Percentiles rank a stretch among this genome's conserved stretches.
Conservation (phyloP, 148 eudicot species). For the Rhododendron vialii region DNA sequence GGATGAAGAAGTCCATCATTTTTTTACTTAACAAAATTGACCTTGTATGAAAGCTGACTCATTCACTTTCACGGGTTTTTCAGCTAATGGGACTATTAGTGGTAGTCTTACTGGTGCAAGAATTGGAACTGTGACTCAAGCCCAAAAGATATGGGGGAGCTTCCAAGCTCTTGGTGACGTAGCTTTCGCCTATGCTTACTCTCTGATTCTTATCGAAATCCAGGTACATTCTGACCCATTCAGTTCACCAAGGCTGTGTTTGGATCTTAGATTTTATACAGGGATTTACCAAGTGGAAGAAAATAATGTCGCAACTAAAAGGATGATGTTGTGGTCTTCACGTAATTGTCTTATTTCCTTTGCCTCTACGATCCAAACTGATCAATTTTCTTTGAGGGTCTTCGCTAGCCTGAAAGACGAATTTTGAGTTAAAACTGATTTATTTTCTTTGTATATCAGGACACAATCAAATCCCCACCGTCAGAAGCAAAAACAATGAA, state of each 20-base stretch:
- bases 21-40: neutral
- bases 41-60: neutral
- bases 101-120: slow-evolving; percentile 51
- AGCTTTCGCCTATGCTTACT: slow-evolving; percentile 52
- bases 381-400: neutral
- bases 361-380: neutral
- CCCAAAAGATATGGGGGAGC: slow-evolving; percentile 52
- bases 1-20: neutral
- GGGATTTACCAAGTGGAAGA: neutral
- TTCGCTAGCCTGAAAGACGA: neutral
- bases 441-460: slow-evolving; percentile 20
- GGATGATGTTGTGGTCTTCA: neutral
- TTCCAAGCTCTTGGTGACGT: slow-evolving; percentile 59
- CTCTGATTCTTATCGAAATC: slow-evolving; percentile 52
- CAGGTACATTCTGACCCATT: slow-evolving; percentile 9
- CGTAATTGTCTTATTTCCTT: neutral
- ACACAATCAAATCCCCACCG: slow-evolving; percentile 49
- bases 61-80: neutral
- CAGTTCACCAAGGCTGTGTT: neutral
- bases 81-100: slow-evolving; percentile 32
- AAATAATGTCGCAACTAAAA: neutral
- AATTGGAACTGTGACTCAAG: slow-evolving; percentile 39
- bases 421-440: neutral
- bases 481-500: slow-evolving; percentile 50
- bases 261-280: neutral